These are phyloP conservation scores for Ramaria sp. DNA, from an alignment of 768 basidiomycete genomes.

Conservation along the genomic window DNA sequence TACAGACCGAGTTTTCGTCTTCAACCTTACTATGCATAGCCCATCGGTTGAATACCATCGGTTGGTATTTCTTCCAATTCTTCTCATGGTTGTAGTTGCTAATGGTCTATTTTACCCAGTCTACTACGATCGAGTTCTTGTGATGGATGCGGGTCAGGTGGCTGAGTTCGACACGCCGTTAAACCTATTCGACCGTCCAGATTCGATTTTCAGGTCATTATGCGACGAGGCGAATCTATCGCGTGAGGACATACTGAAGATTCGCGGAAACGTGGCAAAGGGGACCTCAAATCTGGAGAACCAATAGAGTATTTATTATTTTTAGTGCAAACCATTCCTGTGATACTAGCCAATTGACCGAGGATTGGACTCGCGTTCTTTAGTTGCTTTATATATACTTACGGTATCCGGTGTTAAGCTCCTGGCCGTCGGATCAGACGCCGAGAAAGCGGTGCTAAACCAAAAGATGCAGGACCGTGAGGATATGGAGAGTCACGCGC, in stretches of 20 bases:
- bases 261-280: slow-evolving; percentile 19
- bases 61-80: slow-evolving; percentile 14
- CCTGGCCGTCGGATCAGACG: no score
- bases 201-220: slow-evolving; percentile 59
- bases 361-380: no score
- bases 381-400: no score
- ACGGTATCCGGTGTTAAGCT: no score
- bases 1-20: slow-evolving; percentile 45
- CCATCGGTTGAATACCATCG: slow-evolving; percentile 48
- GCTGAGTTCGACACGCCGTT: slow-evolving; percentile 70
- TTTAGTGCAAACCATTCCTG: no score
- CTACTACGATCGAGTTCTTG: slow-evolving; percentile 59
- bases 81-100: slow-evolving; percentile 11
- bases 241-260: slow-evolving; percentile 44
- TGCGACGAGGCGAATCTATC: slow-evolving; percentile 55
- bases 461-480: no score
- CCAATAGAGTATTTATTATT: no score
- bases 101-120: slow-evolving; percentile 24
- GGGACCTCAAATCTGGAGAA: no score
- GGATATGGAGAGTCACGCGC: no score
- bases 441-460: no score
- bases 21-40: slow-evolving; percentile 48
- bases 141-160: slow-evolving; percentile 59
- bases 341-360: no score
- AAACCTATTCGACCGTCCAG: slow-evolving; percentile 45